Percentiles rank a stretch among this genome's conserved stretches.
Evolutionary conservation across 164 flowering plant species (phyloP).

Genomic region (grape (Vitis vinifera)): ASM3070453v1 NC_081813.1:2400001-2400500

Average conservation of each 20-base stretch:
- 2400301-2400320: no score
- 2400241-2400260: neutral
- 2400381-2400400: no score
- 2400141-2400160: slow-evolving; percentile 77
- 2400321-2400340: no score
- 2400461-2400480: neutral
- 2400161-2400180: slow-evolving; percentile 81
- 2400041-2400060: neutral
- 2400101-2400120: slow-evolving; percentile 39
- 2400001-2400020: no score
- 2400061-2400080: neutral
- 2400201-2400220: slow-evolving; percentile 79
- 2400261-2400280: neutral
- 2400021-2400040: no score
- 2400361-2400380: no score
- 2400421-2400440: no score
- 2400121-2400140: slow-evolving; percentile 68
- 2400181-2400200: slow-evolving; percentile 66
- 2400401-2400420: no score
- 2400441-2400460: neutral
- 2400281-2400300: neutral
- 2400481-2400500: neutral
- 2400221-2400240: slow-evolving; percentile 40
- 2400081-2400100: slow-evolving; percentile 25
- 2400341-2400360: no score